These are phyloP conservation scores for Chytriomyces confervae DNA, from an alignment of 192 early-diverging fungal genomes.

Conservation along the genomic window DNA sequence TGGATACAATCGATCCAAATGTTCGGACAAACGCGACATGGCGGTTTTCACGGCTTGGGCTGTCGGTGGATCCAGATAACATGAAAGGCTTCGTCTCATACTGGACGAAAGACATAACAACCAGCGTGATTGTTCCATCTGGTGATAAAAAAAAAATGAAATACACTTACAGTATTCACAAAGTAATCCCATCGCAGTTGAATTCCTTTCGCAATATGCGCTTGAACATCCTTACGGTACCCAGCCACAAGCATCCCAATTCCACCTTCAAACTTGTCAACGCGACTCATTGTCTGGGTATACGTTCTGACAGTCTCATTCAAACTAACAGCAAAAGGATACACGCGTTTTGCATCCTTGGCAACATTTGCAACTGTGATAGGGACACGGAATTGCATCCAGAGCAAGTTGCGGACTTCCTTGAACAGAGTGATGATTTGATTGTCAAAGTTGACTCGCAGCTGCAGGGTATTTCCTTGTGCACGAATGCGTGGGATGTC, in stretches of 20 bases:
- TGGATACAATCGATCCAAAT: constrained; percentile 84
- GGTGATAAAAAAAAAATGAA: constrained; percentile 11
- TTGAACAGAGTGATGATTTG: constrained; percentile 98
- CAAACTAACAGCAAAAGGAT: constrained; percentile 96
- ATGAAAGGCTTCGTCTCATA: constrained; percentile 57
- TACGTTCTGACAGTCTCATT: constrained; percentile 96
- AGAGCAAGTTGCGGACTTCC: constrained; percentile 96
- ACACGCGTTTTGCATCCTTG: constrained; percentile 95
- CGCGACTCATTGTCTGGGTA: constrained; percentile 78
- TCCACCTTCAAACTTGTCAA: constrained; percentile 72
- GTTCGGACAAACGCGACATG: constrained; percentile 94
- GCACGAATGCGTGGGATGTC: constrained; percentile 83
- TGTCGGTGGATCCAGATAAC: constrained; percentile 40
- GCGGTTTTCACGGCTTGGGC: constrained; percentile 78
- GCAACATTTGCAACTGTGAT: constrained; percentile 87
- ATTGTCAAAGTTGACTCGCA: constrained; percentile 92
- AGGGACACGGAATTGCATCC: constrained; percentile 93
- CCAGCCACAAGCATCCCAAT: constrained; percentile 84
- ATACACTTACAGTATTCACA: constrained; percentile 71
- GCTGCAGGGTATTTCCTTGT: constrained; percentile 56
- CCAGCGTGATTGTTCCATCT: background rate
- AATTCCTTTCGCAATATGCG: constrained; percentile 76
- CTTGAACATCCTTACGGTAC: constrained; percentile 95
- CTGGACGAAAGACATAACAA: background rate
- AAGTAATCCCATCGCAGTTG: constrained; percentile 93